phyloP scores from a whole-genome alignment of 139 green algal species.

The Spirogloea muscicola region DNA sequence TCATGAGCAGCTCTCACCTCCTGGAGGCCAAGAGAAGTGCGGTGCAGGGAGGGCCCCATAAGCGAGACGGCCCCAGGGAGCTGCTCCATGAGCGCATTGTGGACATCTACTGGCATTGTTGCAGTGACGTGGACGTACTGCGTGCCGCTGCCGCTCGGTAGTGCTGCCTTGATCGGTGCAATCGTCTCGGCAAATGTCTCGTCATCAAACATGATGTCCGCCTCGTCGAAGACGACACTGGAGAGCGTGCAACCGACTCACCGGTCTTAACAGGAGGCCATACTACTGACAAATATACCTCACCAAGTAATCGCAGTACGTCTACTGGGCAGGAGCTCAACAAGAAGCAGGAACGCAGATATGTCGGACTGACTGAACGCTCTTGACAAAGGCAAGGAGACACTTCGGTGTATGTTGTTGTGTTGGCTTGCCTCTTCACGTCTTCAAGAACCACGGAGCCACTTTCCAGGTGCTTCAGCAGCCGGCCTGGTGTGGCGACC shows the following conservation, averaged over 20 bases:
- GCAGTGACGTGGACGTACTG: conserved; percentile 41
- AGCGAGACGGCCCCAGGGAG: conserved; percentile 25
- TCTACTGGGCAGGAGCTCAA: no score
- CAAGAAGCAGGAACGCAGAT: no score
- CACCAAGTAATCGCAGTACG: no score
- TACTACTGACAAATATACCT: no score
- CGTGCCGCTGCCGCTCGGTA: background rate
- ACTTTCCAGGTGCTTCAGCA: conserved; percentile 76
- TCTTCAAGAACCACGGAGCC: conserved; percentile 74
- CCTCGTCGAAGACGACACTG: conserved; percentile 84
- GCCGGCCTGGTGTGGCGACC: conserved; percentile 73
- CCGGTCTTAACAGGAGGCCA: no score
- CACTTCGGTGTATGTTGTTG: no score
- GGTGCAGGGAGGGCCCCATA: conserved; percentile 31
- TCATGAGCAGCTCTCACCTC: no score
- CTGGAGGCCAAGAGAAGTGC: conserved; percentile 30
- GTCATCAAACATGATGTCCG: conserved; percentile 92
- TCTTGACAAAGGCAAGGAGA: no score
- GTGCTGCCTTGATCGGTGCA: background rate
- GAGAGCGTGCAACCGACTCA: no score
- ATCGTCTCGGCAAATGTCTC: conserved; percentile 25
- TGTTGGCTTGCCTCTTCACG: conserved; percentile 48
- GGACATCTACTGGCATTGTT: conserved; percentile 30
- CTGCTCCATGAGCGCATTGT: conserved; percentile 10
- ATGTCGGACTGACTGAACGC: no score